These are phyloP conservation scores for Fraxinus angustifolia DNA, from an alignment of 305 asterid genomes.

Conservation along the genomic window DNA sequence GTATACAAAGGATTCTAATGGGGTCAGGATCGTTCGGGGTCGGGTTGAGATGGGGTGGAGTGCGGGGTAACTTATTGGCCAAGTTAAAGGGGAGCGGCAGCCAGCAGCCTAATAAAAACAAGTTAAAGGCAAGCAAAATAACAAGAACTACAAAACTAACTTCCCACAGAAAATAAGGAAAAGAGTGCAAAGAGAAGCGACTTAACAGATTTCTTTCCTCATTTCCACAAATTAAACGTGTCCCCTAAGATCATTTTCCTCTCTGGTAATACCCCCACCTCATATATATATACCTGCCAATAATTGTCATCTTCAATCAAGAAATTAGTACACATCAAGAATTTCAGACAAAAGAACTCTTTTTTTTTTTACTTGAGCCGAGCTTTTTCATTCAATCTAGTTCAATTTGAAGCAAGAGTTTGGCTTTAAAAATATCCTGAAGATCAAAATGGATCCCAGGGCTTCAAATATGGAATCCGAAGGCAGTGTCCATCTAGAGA, in stretches of 20 bases:
- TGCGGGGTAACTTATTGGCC: not conserved
- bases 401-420: not conserved
- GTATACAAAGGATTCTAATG: not conserved
- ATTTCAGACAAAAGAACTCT: not conserved
- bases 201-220: constrained; percentile 49
- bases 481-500: constrained; percentile 54
- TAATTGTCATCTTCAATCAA: constrained; percentile 11
- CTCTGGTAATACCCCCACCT: not conserved
- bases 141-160: constrained; percentile 29
- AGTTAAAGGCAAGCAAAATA: not conserved
- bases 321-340: not conserved
- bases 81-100: not conserved
- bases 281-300: not conserved
- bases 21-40: not conserved
- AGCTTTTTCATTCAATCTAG: not conserved
- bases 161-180: constrained; percentile 22
- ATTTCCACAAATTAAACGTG: constrained; percentile 48
- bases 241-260: constrained; percentile 48
- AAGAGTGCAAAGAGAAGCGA: constrained; percentile 38
- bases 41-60: not conserved
- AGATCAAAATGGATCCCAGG: constrained; percentile 41
- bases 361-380: too few species aligned
- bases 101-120: not conserved
- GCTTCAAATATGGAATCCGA: constrained; percentile 41
- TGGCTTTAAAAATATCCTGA: not conserved